phyloP scores from a whole-genome alignment of 352 stramenopile species.

The Globisporangium orthogonon region DNA sequence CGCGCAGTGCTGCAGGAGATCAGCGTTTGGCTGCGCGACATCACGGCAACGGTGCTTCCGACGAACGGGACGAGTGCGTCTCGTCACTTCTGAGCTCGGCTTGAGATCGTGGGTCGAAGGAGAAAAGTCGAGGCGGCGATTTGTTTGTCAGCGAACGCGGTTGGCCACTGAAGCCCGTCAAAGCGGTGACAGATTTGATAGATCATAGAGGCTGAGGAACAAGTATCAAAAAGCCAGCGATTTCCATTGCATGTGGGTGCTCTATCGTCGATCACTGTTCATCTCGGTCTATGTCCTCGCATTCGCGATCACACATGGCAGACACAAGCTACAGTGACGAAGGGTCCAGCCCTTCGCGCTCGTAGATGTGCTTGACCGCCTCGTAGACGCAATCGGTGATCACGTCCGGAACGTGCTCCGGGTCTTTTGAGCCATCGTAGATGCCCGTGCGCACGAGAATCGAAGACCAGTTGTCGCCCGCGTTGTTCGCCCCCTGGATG shows the following conservation, averaged over 20 bases:
- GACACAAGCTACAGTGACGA: constrained; percentile 19
- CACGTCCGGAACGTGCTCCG: constrained; percentile 61
- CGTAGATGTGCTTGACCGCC: constrained; percentile 76
- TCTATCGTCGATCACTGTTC: background rate
- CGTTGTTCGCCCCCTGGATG: constrained; percentile 85
- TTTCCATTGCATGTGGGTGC: background rate
- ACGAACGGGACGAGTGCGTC: background rate
- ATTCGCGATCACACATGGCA: background rate
- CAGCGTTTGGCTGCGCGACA: constrained; percentile 67
- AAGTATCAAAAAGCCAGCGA: background rate
- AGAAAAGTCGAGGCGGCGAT: background rate
- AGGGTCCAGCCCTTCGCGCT: constrained; percentile 38
- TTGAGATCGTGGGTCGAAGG: background rate
- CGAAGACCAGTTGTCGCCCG: constrained; percentile 74
- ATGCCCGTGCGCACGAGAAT: constrained; percentile 87
- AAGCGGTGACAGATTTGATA: background rate
- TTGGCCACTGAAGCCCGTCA: too few species aligned
- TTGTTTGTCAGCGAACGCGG: too few species aligned
- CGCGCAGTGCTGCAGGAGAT: constrained; percentile 76
- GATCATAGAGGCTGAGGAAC: background rate
- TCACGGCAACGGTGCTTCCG: constrained; percentile 17
- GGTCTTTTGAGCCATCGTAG: constrained; percentile 54
- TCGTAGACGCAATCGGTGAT: constrained; percentile 58
- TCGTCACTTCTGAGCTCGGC: background rate
- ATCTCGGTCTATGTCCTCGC: constrained; percentile 1